Evolutionary conservation across 2,329 filamentous ascomycete genomes (phyloP).

Genomic region (Chrysosphaeria jannelii): DNA sequence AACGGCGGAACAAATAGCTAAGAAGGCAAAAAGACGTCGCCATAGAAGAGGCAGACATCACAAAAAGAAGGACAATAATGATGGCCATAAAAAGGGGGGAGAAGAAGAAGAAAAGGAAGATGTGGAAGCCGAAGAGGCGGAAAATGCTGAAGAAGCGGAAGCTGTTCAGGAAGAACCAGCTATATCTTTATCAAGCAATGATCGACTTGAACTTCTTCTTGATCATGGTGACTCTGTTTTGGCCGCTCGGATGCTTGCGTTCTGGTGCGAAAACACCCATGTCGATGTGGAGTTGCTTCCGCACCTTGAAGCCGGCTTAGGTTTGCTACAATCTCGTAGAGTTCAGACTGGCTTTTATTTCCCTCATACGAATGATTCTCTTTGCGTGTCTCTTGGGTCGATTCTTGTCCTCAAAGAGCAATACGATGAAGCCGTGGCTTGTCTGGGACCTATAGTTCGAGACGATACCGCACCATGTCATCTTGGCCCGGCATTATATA

Average conservation of each 20-base stretch:
- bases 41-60: conserved; percentile 4
- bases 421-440: no score
- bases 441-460: no score
- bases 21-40: conserved; percentile 3
- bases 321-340: conserved; percentile 26
- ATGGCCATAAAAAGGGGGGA: neutral
- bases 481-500: no score
- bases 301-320: conserved; percentile 43
- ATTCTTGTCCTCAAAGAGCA: conserved; percentile 71
- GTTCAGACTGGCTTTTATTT: conserved; percentile 38
- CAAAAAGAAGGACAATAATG: conserved; percentile 3
- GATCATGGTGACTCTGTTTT: conserved; percentile 43
- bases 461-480: no score
- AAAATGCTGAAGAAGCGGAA: no score
- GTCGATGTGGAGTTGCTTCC: conserved; percentile 64
- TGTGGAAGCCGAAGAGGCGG: neutral
- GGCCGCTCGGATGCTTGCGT: conserved; percentile 52
- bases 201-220: conserved; percentile 58
- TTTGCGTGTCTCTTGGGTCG: conserved; percentile 57
- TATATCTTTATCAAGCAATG: conserved; percentile 43
- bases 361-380: conserved; percentile 37
- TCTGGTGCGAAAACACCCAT: conserved; percentile 60
- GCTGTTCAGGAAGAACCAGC: no score
- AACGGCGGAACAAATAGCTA: no score
- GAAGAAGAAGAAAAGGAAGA: conserved; percentile 18